Base-by-base conservation (phyloP, 495 filamentous ascomycete species). In the Astrothelium subdiscretum region DNA sequence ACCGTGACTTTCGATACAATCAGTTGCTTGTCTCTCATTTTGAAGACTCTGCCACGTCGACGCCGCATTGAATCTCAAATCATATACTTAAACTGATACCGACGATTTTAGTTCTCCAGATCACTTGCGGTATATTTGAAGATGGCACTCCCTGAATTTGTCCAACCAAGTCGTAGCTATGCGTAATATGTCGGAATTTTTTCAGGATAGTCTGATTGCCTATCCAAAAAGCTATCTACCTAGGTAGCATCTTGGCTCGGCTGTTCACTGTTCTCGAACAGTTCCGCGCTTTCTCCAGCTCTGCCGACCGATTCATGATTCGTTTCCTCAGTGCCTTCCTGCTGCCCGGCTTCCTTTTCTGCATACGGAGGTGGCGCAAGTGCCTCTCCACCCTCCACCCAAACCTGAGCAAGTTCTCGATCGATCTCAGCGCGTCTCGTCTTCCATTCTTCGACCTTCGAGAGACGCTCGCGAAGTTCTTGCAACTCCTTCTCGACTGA, bases 401-500 rank as follows among this genome's bases (percentile, higher is more conserved):
- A 85, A 31, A 88, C 85, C 70, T 79, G 81, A n/a, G 70, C 72
- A 40, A 90, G 71, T 69, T 90, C 86, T 15, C 65, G 67, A 54
- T 89, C 85, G 63, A 99, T 94, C 67, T 90, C 85, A 60, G 86
- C 83, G 22, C 85, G 83, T 40, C 95, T 82, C 58, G 74, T 72
- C 78, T 91, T 88, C 90, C 89, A 92, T 69, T 86, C 79, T 52
- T 92, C 89, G 0, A 96, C 92, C 71, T 88, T 85, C 22, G 81
- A 82, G 3, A 97, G 74, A 15, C 85, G 80, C 70, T 91, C 89
- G 42, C 85, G 85, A 51, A 99, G 77, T 66, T 94, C 89, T 58
- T 87, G 80, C 44, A 99, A 73, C 73, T 99, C 95, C 67, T 85
- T 85, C 77, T 96, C 91, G 1, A 96, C 92, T 8, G 86, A 85